phyloP scores from a whole-genome alignment of 2,329 filamentous ascomycete genomes.

The Ophiostoma triangulosporum region DNA sequence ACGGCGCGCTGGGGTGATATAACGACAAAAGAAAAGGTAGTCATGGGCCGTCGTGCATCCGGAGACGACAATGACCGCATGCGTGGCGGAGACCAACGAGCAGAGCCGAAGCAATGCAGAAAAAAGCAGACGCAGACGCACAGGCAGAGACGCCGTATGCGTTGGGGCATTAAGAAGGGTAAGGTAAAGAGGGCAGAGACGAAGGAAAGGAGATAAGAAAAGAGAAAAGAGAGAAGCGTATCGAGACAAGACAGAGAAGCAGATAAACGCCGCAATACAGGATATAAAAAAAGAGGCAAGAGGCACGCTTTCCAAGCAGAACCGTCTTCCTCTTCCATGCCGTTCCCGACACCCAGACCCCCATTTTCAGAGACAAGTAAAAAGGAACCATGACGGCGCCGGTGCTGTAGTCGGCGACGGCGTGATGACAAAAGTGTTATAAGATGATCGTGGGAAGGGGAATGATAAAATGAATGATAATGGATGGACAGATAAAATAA shows the following conservation, averaged over 20 bases:
- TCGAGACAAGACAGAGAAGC: not conserved
- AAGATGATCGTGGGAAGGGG: not conserved
- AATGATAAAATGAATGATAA: not conserved
- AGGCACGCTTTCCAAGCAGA: not conserved
- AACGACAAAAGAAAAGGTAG: too few species aligned
- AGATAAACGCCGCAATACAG: not conserved
- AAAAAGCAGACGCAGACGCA: too few species aligned
- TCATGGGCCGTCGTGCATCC: too few species aligned
- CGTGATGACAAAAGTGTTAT: not conserved
- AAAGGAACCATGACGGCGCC: not conserved
- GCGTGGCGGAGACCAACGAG: too few species aligned
- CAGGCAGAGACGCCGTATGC: not conserved
- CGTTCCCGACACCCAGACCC: not conserved
- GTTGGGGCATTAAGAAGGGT: not conserved
- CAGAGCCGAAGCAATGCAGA: too few species aligned
- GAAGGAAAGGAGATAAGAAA: not conserved
- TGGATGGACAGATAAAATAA: not conserved
- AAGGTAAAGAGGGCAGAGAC: not conserved
- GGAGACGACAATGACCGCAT: too few species aligned
- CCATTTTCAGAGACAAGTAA: constrained; percentile 3
- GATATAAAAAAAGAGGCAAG: not conserved
- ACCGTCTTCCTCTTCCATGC: not conserved
- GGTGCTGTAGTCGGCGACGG: not conserved
- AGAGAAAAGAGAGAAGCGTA: not conserved
- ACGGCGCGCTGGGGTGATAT: too few species aligned